Conservation (phyloP, 1,139 yeast genomes). For the Blastobotrys niveus region DNA sequence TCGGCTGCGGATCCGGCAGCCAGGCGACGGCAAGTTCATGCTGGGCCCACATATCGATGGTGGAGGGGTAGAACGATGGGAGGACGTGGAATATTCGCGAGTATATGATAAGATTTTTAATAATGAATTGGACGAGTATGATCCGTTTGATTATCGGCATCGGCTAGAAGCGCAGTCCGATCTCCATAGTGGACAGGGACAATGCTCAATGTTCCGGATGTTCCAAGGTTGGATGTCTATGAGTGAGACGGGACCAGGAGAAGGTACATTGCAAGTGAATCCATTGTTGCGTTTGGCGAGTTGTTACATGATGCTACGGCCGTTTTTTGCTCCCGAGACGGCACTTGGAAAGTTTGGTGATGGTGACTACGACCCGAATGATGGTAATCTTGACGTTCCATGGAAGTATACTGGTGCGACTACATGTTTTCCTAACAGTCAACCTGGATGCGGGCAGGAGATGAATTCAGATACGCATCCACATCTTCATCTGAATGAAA, state of each 20-base stretch:
- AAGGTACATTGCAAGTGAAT: constrained; percentile 42
- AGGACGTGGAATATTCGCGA: constrained; percentile 39
- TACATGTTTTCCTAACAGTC: constrained; percentile 20
- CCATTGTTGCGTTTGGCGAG: constrained; percentile 38
- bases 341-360: constrained; percentile 21
- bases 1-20: constrained; percentile 45
- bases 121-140: constrained; percentile 46
- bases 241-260: constrained; percentile 38
- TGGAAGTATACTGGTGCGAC: constrained; percentile 25
- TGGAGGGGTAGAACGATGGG: constrained; percentile 47
- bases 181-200: constrained; percentile 39
- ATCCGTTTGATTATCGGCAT: constrained; percentile 40
- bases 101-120: constrained; percentile 38
- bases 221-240: constrained; percentile 49
- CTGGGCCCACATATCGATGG: constrained; percentile 45
- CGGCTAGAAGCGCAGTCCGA: constrained; percentile 38
- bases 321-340: constrained; percentile 38
- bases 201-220: constrained; percentile 38
- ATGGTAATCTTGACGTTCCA: constrained; percentile 17
- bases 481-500: constrained; percentile 24
- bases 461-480: constrained; percentile 28
- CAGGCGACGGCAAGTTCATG: constrained; percentile 37
- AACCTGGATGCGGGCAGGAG: constrained; percentile 34
- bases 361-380: constrained; percentile 16
- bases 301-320: constrained; percentile 43